Percentiles rank a stretch among this genome's conserved stretches.
Conservation (phyloP, 176 grass and related monocot species). For the Oryza meyeriana region DNA sequence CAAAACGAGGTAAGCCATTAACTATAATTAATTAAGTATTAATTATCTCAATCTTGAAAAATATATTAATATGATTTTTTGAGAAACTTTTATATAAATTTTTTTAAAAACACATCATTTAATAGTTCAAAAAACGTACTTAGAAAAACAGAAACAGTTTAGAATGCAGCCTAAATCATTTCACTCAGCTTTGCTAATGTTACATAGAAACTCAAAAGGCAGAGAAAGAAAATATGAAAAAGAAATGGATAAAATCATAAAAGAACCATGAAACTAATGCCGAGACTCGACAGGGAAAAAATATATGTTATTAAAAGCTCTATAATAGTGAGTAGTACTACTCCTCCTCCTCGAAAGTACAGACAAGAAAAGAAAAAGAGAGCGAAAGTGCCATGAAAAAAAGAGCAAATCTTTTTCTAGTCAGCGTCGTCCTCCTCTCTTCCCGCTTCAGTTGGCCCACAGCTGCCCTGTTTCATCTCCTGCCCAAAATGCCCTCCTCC, state of each 20-base stretch:
- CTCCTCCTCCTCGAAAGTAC: slow-evolving; percentile 31
- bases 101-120: too few species aligned
- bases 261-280: not conserved
- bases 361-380: slow-evolving; percentile 19
- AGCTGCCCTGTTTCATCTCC: not conserved
- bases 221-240: not conserved
- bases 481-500: slow-evolving; percentile 32
- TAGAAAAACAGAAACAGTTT: too few species aligned
- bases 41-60: too few species aligned
- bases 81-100: too few species aligned
- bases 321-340: not conserved
- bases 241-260: not conserved
- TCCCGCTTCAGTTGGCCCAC: slow-evolving; percentile 23
- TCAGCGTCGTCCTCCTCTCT: slow-evolving; percentile 36
- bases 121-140: too few species aligned
- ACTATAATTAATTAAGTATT: too few species aligned
- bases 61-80: too few species aligned
- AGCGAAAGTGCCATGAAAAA: slow-evolving; percentile 15
- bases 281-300: not conserved
- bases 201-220: not conserved
- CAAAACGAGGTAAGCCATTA: too few species aligned
- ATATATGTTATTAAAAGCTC: slow-evolving; percentile 14
- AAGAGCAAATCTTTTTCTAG: not conserved
- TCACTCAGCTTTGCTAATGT: not conserved
- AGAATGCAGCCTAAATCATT: not conserved